Conservation (phyloP, 441 rosid genomes). For the Bocquillonia castaneifolia region DNA sequence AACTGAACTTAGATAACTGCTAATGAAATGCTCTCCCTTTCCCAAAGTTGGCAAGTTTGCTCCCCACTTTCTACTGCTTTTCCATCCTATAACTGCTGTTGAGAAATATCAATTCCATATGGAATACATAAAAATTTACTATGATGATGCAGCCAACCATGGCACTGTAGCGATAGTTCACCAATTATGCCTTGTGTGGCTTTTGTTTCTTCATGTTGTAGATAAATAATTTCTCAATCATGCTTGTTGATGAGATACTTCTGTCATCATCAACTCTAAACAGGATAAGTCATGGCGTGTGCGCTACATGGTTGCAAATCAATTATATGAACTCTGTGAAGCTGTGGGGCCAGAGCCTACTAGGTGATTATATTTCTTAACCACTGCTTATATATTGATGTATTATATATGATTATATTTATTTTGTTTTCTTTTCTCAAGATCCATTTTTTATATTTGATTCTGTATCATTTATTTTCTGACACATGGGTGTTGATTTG, state of each 20-base stretch:
- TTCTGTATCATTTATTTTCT: constrained; percentile 4
- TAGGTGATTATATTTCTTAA: constrained; percentile 38
- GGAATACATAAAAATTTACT: too few species aligned
- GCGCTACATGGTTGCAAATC: constrained; percentile 97
- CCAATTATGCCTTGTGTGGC: not conserved
- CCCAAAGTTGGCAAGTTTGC: too few species aligned
- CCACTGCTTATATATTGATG: constrained; percentile 1
- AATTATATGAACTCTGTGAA: constrained; percentile 87
- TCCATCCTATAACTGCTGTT: too few species aligned
- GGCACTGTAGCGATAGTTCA: not conserved
- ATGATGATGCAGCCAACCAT: too few species aligned
- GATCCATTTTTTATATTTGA: not conserved
- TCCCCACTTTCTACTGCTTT: too few species aligned
- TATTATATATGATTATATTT: not conserved
- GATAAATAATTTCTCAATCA: not conserved
- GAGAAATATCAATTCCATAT: too few species aligned
- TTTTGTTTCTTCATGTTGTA: not conserved
- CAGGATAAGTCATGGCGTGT: constrained; percentile 99
- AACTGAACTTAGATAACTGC: too few species aligned
- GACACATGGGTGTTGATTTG: not conserved
- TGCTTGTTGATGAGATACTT: not conserved
- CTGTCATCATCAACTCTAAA: not conserved
- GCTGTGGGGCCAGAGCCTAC: constrained; percentile 95
- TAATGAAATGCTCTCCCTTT: too few species aligned
- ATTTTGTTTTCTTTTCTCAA: not conserved